Evolutionary conservation across 2,329 filamentous ascomycete species (phyloP).

Genomic region (Lasiodiplodia sp.): DNA sequence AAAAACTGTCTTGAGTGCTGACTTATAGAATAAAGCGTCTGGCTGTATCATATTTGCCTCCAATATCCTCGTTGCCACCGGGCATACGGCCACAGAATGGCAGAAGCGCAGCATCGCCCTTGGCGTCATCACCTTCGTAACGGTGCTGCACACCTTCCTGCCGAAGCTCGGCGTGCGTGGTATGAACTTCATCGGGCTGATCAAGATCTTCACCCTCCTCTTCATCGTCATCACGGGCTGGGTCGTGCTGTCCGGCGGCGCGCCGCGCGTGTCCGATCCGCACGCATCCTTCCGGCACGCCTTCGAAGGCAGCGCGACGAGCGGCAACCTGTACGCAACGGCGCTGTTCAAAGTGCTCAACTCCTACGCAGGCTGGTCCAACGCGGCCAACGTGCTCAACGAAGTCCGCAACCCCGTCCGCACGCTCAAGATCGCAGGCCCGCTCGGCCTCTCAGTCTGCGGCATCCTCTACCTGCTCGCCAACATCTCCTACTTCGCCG

Average conservation of each 20-base stretch:
- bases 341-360: conserved; percentile 73
- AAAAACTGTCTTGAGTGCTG: neutral
- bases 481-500: conserved; percentile 69
- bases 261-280: conserved; percentile 38
- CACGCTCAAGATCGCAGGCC: conserved; percentile 69
- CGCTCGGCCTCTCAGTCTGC: conserved; percentile 66
- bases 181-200: conserved; percentile 50
- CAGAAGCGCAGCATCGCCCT: conserved; percentile 59
- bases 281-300: conserved; percentile 40
- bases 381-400: conserved; percentile 74
- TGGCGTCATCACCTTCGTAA: conserved; percentile 47
- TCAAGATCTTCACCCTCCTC: conserved; percentile 47
- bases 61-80: conserved; percentile 68
- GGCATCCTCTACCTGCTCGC: conserved; percentile 71
- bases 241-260: conserved; percentile 41
- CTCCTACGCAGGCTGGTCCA: conserved; percentile 66
- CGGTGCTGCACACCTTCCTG: conserved; percentile 48
- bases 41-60: conserved; percentile 75
- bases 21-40: conserved; percentile 53
- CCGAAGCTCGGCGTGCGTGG: conserved; percentile 46
- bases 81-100: conserved; percentile 58
- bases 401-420: conserved; percentile 73
- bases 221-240: conserved; percentile 50
- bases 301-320: conserved; percentile 46
- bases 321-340: conserved; percentile 68